Evolutionary conservation across 306 rosid species (phyloP).

Genomic region (Geum urbanum): DNA sequence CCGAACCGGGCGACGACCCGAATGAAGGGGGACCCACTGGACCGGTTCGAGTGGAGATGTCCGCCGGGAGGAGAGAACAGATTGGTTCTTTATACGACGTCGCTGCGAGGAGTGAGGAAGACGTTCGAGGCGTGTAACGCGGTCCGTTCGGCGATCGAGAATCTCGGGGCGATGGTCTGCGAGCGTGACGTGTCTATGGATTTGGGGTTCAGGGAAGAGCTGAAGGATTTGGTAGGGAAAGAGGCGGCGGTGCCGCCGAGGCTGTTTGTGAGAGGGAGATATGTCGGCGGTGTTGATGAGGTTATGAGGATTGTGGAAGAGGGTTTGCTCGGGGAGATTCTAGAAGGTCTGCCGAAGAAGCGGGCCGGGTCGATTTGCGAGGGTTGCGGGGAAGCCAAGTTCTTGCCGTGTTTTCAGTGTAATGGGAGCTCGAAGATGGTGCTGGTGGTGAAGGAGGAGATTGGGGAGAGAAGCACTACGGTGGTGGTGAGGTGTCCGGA

Average conservation of each 20-base stretch:
- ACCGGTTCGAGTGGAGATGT: conserved; percentile 47
- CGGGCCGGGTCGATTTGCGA: conserved; percentile 57
- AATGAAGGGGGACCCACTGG: conserved; percentile 7
- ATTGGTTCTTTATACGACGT: conserved; percentile 74
- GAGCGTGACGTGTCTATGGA: conserved; percentile 94
- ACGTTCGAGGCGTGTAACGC: conserved; percentile 81
- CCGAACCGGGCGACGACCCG: conserved; percentile 24
- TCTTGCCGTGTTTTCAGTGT: conserved; percentile 72
- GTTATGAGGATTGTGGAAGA: conserved; percentile 58
- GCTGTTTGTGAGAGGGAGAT: conserved; percentile 65
- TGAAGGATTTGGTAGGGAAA: conserved; percentile 36
- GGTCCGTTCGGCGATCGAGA: conserved; percentile 55
- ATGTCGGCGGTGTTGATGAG: conserved; percentile 72
- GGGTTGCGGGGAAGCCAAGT: conserved; percentile 79
- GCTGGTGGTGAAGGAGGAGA: conserved; percentile 29
- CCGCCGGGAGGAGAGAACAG: conserved; percentile 75
- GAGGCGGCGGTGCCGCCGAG: conserved; percentile 53
- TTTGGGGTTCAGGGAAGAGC: conserved; percentile 60
- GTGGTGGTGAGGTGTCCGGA: conserved; percentile 52
- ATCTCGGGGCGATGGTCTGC: conserved; percentile 48
- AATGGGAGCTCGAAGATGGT: conserved; percentile 76
- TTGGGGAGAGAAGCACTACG: conserved; percentile 26
- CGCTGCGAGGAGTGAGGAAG: conserved; percentile 69
- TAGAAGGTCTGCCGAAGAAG: conserved; percentile 61
- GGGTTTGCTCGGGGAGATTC: conserved; percentile 49